Evolutionary conservation across 2,329 filamentous ascomycete genomes (phyloP), one percentile per base, ranked within the genome.

Genomic region (Fusarium concolor): DNA sequence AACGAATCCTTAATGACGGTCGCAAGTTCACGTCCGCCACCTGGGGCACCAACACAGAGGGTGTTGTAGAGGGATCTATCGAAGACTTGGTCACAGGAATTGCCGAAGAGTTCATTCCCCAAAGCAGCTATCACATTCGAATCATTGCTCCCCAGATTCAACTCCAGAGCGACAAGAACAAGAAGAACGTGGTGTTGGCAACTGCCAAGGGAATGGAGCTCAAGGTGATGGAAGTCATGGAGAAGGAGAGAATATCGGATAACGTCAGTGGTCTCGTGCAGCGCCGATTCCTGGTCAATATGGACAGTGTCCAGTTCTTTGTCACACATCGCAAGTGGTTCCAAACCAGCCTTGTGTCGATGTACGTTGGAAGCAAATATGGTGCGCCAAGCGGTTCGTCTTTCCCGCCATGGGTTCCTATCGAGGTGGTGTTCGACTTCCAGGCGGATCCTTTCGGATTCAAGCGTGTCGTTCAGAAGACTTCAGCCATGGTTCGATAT

Each of bases 351-450:
- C 88, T 96, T 67, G 86, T 97, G 53, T 94, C 96, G 53, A 91
- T 97, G 84, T 98, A 99, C 77, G 94, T 95, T 22, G 95, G 94
- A 53, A 97, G 95, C 79, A 91, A 90, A 62, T 99, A 99, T 75
- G 96, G 96, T 37, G 91, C 94, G 29, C 89, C 92, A 39, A 86
- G 87, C 35, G 93, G 93, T 11, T 93, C 94, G 5, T 90, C 92
- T 17, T 99, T 96, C 96, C 96, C 96, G 12, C 96, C 96, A 1
- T 99, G 96, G 96, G 93, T 98, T 45, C 96, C 96, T 1, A 91
- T 99, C 82, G 96, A 99, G 80, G 93, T 97, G 72, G 97, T 99
- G 91, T 97, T 97, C 74, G 94, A 98, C 78, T 99, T 97, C 79
- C 85, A 95, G 68, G 87, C 92, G 8, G 94, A 97, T 77, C 95